These are phyloP conservation scores for Ormosia emarginata DNA, from an alignment of 306 rosid genomes.

Conservation along the genomic window DNA sequence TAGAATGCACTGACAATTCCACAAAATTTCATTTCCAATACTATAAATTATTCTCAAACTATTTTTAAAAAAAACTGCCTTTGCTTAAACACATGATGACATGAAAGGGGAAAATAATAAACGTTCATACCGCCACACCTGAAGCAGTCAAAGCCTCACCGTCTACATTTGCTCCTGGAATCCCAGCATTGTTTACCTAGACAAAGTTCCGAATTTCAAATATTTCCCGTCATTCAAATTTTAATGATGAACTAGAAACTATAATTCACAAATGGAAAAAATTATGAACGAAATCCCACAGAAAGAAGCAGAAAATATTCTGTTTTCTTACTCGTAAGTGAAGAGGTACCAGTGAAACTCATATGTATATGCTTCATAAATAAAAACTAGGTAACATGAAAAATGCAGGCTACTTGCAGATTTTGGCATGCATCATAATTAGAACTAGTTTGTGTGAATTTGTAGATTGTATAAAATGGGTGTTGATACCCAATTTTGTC, in stretches of 20 bases:
- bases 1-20: background rate
- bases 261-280: background rate
- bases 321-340: background rate
- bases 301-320: too few species aligned
- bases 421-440: background rate
- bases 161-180: slow-evolving; percentile 24
- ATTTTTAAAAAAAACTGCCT: background rate
- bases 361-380: background rate
- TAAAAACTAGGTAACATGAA: background rate
- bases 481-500: too few species aligned
- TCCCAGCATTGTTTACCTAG: slow-evolving; percentile 54
- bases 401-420: background rate
- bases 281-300: too few species aligned
- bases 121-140: slow-evolving; percentile 19
- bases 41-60: background rate
- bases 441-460: too few species aligned
- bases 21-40: background rate
- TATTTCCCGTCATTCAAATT: background rate
- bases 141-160: slow-evolving; percentile 27
- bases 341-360: background rate
- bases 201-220: background rate
- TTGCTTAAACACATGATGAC: background rate
- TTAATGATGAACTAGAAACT: background rate
- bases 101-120: background rate
- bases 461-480: background rate